phyloP scores from a whole-genome alignment of 2,329 filamentous ascomycete species.

The Dryadomyces quercus-mongolicae region DNA sequence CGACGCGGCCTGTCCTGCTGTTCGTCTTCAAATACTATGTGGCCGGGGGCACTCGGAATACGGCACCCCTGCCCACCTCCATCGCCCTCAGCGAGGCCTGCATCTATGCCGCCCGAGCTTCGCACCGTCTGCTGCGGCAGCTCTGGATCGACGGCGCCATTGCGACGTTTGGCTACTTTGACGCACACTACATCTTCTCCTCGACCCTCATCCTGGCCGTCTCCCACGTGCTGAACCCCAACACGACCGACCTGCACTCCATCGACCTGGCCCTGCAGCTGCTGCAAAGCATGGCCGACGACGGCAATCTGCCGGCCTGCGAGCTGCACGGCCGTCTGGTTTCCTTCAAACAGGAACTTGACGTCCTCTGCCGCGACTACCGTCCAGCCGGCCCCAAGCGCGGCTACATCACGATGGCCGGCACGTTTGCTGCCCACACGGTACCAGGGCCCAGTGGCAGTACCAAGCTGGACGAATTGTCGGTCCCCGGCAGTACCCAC shows the following conservation, averaged over 20 bases:
- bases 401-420: not conserved
- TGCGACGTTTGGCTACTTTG: constrained; percentile 17
- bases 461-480: too few relatives aligned
- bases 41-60: not conserved
- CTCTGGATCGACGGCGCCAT: constrained; percentile 16
- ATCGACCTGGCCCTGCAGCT: constrained; percentile 13
- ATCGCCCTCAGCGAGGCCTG: constrained; percentile 19
- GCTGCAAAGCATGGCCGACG: constrained; percentile 17
- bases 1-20: constrained; percentile 1
- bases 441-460: not conserved
- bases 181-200: constrained; percentile 18
- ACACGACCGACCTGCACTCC: constrained; percentile 12
- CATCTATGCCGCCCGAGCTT: constrained; percentile 16
- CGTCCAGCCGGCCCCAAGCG: not conserved
- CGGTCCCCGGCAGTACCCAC: too few relatives aligned
- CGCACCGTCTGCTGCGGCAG: constrained; percentile 15
- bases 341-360: constrained; percentile 10
- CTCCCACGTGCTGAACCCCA: constrained; percentile 14
- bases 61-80: constrained; percentile 12
- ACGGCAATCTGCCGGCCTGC: constrained; percentile 17
- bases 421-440: constrained; percentile 1
- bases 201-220: constrained; percentile 15
- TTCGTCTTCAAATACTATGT: not conserved
- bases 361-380: not conserved
- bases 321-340: constrained; percentile 14